Evolutionary conservation across 305 asterid genomes (phyloP).

Genomic region (Fraxinus dipetala): DNA sequence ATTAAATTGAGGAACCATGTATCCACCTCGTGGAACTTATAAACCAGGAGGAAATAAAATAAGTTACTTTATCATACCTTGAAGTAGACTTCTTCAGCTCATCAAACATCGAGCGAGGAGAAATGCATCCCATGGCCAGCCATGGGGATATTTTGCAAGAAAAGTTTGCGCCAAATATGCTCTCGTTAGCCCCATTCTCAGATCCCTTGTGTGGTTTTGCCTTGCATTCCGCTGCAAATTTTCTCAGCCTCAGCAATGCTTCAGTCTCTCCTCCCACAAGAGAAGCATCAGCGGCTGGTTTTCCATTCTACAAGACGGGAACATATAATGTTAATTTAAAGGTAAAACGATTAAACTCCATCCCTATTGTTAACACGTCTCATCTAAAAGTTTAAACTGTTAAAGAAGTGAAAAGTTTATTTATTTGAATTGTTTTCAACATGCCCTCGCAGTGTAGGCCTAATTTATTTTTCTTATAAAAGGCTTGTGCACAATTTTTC

Average conservation of each 20-base stretch:
- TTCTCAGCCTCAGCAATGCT: constrained; percentile 79
- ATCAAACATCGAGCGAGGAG: constrained; percentile 96
- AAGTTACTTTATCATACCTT: constrained; percentile 39
- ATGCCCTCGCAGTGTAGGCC: background rate
- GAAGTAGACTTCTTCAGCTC: constrained; percentile 80
- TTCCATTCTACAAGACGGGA: constrained; percentile 54
- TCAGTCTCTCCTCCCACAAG: constrained; percentile 93
- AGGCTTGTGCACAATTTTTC: background rate
- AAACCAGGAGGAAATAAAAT: background rate
- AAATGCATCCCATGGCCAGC: constrained; percentile 97
- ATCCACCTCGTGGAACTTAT: background rate
- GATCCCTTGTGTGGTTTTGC: constrained; percentile 58
- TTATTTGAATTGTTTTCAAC: background rate
- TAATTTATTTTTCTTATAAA: background rate
- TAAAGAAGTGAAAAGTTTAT: background rate
- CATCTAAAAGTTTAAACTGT: background rate
- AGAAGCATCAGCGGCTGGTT: constrained; percentile 54
- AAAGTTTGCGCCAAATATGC: constrained; percentile 93
- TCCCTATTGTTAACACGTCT: background rate
- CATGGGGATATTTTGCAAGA: constrained; percentile 98
- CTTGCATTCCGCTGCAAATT: constrained; percentile 71
- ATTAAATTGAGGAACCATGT: background rate
- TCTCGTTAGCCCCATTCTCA: constrained; percentile 54
- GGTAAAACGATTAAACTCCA: background rate
- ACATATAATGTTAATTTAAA: background rate